A percentile compares a stretch with the other conserved stretches of the same genome.
Conservation (phyloP, 2,329 filamentous ascomycete genomes). For the Periconia sp. region DNA sequence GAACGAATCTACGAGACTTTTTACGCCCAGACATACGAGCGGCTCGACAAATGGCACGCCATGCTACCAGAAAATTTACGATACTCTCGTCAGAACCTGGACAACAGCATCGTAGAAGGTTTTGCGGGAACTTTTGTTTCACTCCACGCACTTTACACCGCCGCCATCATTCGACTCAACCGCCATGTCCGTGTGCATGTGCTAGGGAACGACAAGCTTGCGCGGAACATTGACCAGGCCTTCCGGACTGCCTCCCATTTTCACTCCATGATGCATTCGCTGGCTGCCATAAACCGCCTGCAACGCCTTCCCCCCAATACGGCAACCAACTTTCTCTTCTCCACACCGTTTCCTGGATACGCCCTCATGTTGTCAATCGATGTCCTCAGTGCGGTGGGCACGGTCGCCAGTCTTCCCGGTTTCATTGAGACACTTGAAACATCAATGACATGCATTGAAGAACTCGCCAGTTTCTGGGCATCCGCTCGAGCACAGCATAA, state of each 20-base stretch:
- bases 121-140: constrained; percentile 63
- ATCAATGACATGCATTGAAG: constrained; percentile 57
- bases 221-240: constrained; percentile 33
- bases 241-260: constrained; percentile 33
- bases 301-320: constrained; percentile 27
- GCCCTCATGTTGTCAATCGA: constrained; percentile 66
- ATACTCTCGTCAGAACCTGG: constrained; percentile 60
- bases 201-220: constrained; percentile 29
- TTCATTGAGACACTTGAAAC: constrained; percentile 59
- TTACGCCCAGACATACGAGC: constrained; percentile 54
- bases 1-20: constrained; percentile 53
- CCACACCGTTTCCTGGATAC: constrained; percentile 62
- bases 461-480: constrained; percentile 62
- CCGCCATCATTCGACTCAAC: constrained; percentile 65
- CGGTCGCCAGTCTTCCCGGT: constrained; percentile 43
- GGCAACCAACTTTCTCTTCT: constrained; percentile 44
- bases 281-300: constrained; percentile 28
- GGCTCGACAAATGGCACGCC: constrained; percentile 60
- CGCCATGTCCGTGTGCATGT: constrained; percentile 52
- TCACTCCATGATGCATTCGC: constrained; percentile 35
- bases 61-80: constrained; percentile 58
- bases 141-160: constrained; percentile 68
- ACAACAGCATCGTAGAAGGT: constrained; percentile 55
- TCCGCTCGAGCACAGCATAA: constrained; percentile 56
- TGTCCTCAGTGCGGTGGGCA: constrained; percentile 63